Evolutionary conservation across 495 filamentous ascomycete genomes (phyloP).

Genomic region (Corynascus novoguineensis): DNA sequence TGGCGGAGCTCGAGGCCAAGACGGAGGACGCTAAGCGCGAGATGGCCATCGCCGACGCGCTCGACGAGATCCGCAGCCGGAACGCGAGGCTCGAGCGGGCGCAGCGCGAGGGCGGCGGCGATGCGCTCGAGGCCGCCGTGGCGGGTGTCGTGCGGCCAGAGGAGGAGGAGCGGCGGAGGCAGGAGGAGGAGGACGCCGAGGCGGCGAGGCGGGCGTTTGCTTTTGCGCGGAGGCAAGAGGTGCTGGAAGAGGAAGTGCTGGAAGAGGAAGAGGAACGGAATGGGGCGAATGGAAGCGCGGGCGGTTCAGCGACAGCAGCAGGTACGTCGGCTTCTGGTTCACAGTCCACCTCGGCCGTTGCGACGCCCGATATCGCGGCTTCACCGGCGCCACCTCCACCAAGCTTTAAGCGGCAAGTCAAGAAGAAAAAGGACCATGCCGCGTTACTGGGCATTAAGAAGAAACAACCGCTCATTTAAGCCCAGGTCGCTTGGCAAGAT

Average conservation of each 20-base stretch:
- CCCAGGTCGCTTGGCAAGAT: not conserved
- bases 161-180: conserved; percentile 54
- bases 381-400: conserved; percentile 44
- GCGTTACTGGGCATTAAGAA: conserved; percentile 85
- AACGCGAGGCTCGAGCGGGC: conserved; percentile 82
- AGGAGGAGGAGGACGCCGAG: conserved; percentile 84
- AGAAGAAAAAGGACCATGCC: conserved; percentile 73
- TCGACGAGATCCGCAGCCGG: conserved; percentile 88
- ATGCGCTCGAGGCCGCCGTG: conserved; percentile 37
- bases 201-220: conserved; percentile 75
- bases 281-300: conserved; percentile 8
- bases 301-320: conserved; percentile 32
- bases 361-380: conserved; percentile 22
- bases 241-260: conserved; percentile 46
- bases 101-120: conserved; percentile 51
- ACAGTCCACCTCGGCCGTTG: conserved; percentile 11
- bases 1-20: conserved; percentile 79
- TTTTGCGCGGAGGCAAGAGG: conserved; percentile 41
- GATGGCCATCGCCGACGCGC: conserved; percentile 93
- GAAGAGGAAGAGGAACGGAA: conserved; percentile 21
- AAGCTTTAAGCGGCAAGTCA: conserved; percentile 69
- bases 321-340: conserved; percentile 17
- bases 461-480: conserved; percentile 48
- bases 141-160: conserved; percentile 30
- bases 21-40: conserved; percentile 91